Evolutionary conservation across 2,329 filamentous ascomycete species (phyloP).

Genomic region (Geosmithia flava): DNA sequence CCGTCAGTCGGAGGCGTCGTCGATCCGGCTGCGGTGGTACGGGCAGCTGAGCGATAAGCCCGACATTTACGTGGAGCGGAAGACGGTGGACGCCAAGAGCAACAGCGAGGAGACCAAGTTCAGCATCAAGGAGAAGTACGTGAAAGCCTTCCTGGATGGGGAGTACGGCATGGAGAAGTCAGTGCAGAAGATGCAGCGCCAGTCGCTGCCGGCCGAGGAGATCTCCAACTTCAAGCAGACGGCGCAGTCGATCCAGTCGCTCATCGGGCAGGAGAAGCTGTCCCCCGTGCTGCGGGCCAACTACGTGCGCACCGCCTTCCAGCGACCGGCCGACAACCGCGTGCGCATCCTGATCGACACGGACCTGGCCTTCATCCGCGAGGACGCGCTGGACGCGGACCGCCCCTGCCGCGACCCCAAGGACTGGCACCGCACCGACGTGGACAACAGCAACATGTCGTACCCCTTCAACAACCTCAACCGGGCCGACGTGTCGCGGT

Average conservation of each 20-base stretch:
- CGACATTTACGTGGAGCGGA: constrained; percentile 80
- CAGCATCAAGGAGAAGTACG: constrained; percentile 85
- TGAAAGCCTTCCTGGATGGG: constrained; percentile 74
- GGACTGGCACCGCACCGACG: constrained; percentile 84
- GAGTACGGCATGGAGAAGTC: constrained; percentile 90
- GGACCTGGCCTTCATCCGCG: constrained; percentile 74
- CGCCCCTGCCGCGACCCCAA: constrained; percentile 81
- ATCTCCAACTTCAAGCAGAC: constrained; percentile 59
- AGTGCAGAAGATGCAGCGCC: constrained; percentile 73
- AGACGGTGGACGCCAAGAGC: constrained; percentile 66
- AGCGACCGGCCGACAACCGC: constrained; percentile 84
- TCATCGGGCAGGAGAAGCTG: constrained; percentile 65
- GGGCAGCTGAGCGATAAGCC: constrained; percentile 69
- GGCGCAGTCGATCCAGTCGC: constrained; percentile 65
- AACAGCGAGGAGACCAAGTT: constrained; percentile 70
- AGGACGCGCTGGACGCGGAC: constrained; percentile 63
- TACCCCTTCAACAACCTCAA: constrained; percentile 83
- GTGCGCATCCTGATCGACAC: constrained; percentile 91
- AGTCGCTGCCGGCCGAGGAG: constrained; percentile 53
- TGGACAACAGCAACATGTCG: constrained; percentile 70
- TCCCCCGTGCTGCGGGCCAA: constrained; percentile 83
- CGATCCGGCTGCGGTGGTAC: constrained; percentile 82
- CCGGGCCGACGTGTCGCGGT: constrained; percentile 81
- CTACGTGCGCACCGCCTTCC: constrained; percentile 89
- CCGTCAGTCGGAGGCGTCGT: constrained; percentile 61